A percentile compares a stretch with the other conserved stretches of the same genome.
Conservation (phyloP, 331 rosid genomes). For the Rosa hybrid region DNA sequence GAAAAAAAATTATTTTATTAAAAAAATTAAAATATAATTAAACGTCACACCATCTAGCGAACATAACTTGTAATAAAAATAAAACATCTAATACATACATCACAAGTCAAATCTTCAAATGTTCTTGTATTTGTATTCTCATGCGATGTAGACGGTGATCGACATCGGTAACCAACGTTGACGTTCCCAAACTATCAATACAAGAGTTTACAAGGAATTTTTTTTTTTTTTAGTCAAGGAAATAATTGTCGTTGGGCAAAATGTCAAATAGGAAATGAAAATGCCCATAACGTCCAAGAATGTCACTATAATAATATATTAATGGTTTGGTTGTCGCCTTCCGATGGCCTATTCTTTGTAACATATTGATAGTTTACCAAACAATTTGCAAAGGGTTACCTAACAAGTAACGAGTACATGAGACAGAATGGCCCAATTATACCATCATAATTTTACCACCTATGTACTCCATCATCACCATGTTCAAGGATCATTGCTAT, state of each 20-base stretch:
- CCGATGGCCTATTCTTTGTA: not conserved
- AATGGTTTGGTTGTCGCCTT: not conserved
- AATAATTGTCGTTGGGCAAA: not conserved
- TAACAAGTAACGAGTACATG: not conserved
- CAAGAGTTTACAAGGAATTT: not conserved
- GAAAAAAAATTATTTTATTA: too few species aligned
- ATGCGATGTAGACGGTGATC: not conserved
- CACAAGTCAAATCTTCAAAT: not conserved
- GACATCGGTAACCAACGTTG: not conserved
- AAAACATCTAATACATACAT: too few species aligned
- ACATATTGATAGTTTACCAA: not conserved
- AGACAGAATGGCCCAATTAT: not conserved
- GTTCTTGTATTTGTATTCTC: constrained; percentile 7
- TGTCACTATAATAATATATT: not conserved
- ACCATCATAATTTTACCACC: not conserved
- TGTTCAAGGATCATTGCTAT: too few species aligned
- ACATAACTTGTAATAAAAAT: too few species aligned
- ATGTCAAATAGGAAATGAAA: not conserved
- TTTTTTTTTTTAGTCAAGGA: not conserved
- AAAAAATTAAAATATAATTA: too few species aligned
- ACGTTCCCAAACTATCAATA: not conserved
- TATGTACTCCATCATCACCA: too few species aligned
- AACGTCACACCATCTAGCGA: too few species aligned
- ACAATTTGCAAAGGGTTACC: not conserved
- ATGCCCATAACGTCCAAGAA: not conserved